A percentile compares a stretch with the other conserved stretches of the same genome.
Evolutionary conservation across 805 yeast genomes (phyloP).

Genomic region (Wickerhamomyces ciferrii): DNA sequence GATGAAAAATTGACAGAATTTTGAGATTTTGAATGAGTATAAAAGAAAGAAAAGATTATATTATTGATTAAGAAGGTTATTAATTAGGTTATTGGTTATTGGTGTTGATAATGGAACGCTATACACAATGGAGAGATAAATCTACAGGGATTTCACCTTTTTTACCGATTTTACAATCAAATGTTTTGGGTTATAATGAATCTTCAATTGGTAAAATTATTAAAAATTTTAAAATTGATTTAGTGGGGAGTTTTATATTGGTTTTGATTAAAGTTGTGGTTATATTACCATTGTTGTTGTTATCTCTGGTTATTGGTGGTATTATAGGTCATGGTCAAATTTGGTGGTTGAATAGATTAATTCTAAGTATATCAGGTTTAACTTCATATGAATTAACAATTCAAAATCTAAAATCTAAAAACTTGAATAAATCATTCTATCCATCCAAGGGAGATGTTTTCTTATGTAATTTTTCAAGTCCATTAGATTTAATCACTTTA

Average conservation of each 20-base stretch:
- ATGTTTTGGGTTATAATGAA: conserved; percentile 7
- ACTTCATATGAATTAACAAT: conserved; percentile 11
- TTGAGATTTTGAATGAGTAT: too few species aligned
- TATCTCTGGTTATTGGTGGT: conserved; percentile 12
- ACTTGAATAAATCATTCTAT: conserved; percentile 16
- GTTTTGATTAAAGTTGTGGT: conserved; percentile 15
- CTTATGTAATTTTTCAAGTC: conserved; percentile 42
- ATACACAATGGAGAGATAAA: conserved; percentile 78
- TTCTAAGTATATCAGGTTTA: conserved; percentile 13
- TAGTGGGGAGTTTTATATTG: conserved; percentile 12
- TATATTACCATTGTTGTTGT: conserved; percentile 20
- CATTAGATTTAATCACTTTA: conserved; percentile 39
- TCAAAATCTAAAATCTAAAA: conserved; percentile 14
- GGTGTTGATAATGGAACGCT: conserved; percentile 62
- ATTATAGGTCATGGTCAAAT: background rate
- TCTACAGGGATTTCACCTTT: conserved; percentile 95
- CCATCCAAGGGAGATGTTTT: conserved; percentile 37
- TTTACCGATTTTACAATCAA: conserved; percentile 44
- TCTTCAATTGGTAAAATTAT: conserved; percentile 2
- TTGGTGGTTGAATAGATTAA: conserved; percentile 7
- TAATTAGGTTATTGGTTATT: background rate
- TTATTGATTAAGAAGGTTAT: too few species aligned
- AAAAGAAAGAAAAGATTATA: too few species aligned
- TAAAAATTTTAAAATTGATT: conserved; percentile 2
- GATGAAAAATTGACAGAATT: background rate